Evolutionary conservation across 106 monocot genomes (phyloP), one percentile per base, ranked within the genome.

Genomic region (Platanthera zijinensis): DNA sequence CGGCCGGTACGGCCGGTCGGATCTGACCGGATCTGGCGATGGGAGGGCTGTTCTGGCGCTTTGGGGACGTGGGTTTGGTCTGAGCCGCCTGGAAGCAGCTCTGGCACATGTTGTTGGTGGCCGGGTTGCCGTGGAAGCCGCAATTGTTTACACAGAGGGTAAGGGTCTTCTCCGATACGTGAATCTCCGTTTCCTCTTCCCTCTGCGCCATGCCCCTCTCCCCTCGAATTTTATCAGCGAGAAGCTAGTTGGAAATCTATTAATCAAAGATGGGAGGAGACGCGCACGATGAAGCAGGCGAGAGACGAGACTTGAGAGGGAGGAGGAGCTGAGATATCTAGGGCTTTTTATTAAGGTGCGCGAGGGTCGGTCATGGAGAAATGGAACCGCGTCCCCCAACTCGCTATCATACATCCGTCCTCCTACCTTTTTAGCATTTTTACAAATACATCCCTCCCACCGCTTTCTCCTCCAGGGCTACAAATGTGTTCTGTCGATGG

Each of bases 81-180:
- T 51, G 18, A 51, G 84, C 46, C 3, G 79, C 77, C 30, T 75
- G 69, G 78, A 82, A 88, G 88, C 87, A 88, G 80, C 59, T 56
- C 68, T 69, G 74, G 72, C 85, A 91, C 82, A 84, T 80, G 83
- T 85, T 85, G 13, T 84, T 80, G 12, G 86, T 90, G 50, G 84
- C 86, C 32, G 90, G 83, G 57, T 78, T 81, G 32, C 78, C 85
- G 75, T 75, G 75, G 76, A 87, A 78, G 50, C 86, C 90, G 86
- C 92, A 89, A 87, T 87, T 92, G 92, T 89, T 92, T 76, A 78
- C 85, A 85, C 92, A 92, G 57, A 92, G 86, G 57, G 83, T 78
- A 0, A 84, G 76, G 51, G 73, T n/a, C n/a, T n/a, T 84, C n/a
- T 81, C 82, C 51, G 76, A 82, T n/a, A 81, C 83, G 22, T 79